Base-by-base conservation (phyloP, 1,139 yeast genomes). In the Pichia sp. region DNA sequence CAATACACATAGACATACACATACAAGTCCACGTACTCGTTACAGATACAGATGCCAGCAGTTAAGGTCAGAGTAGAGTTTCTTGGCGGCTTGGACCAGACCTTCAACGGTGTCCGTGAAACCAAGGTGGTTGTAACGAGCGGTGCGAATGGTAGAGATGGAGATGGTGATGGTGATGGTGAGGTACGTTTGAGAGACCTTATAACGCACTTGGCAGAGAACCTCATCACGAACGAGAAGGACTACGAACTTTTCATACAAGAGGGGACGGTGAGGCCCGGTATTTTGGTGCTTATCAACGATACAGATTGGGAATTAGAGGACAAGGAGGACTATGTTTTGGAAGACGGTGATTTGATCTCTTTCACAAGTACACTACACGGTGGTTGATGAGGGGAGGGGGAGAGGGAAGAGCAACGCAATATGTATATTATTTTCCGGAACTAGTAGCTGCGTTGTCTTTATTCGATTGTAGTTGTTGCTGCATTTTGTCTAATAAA, bases 241-340 rank as follows among this genome's bases (percentile, higher is more conserved):
- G 89, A 82, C 55, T 66, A 73, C 20, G 81, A 78, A 6, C 82
- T 88, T 26, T 86, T 89, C 57, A 69, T 89, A 12, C 95, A 85
- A 52, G 91, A 86, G 52, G 95, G 70, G 6, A 72, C 71, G 2
- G 78, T 84, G 8, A 77, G 97, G 40, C 96, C 97, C 0, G 98
- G 98, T 2, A 86, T 91, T 35, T 67, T 91, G 48, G 96, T 91
- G 8, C 70, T 91, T 42, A 82, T 91, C 49, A 91, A 91, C 56
- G 98, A 91, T 56, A 80, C 95, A 1, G 98, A 91, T 63, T 91
- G 98, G 98, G 98, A 91, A 56, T 64, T 91, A 24, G 95, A 88
- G 58, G 97, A 89, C 11, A 88, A 80, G 62, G 91, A 84, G 53
- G 82, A 76, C 9, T 88, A 88, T 53, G 76, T 71, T 15, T 61